phyloP scores from a whole-genome alignment of 129 eudicot genomes.

The Flaveria ramosissima region DNA sequence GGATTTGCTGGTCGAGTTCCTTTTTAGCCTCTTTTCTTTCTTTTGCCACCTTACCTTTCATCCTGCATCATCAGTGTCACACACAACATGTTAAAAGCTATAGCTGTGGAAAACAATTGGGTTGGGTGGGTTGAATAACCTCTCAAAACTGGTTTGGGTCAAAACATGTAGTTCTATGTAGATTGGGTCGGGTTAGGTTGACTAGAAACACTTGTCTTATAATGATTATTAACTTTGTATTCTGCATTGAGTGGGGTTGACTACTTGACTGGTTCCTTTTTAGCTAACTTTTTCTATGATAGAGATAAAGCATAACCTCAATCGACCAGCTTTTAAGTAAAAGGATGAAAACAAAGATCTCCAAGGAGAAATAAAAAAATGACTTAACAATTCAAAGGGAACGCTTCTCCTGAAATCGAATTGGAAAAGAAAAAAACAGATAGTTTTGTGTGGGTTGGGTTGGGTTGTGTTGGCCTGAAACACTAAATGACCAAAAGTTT shows the following conservation, averaged over 20 bases:
- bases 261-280: not conserved
- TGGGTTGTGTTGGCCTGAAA: not conserved
- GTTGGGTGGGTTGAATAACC: not conserved
- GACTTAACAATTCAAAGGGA: not conserved
- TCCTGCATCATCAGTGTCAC: constrained; percentile 29
- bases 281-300: not conserved
- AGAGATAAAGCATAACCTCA: not conserved
- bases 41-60: constrained; percentile 48
- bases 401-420: not conserved
- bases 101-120: not conserved
- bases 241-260: not conserved
- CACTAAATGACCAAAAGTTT: not conserved
- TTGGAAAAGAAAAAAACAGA: not conserved
- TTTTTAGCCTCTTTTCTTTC: constrained; percentile 47
- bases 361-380: not conserved
- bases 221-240: not conserved
- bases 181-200: not conserved
- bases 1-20: constrained; percentile 62
- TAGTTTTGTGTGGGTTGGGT: not conserved
- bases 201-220: not conserved
- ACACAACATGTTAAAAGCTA: not conserved
- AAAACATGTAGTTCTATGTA: not conserved
- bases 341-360: not conserved
- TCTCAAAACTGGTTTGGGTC: not conserved
- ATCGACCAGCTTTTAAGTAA: not conserved